phyloP scores from a whole-genome alignment of 148 eudicot species.

The Chenopodium album region DNA sequence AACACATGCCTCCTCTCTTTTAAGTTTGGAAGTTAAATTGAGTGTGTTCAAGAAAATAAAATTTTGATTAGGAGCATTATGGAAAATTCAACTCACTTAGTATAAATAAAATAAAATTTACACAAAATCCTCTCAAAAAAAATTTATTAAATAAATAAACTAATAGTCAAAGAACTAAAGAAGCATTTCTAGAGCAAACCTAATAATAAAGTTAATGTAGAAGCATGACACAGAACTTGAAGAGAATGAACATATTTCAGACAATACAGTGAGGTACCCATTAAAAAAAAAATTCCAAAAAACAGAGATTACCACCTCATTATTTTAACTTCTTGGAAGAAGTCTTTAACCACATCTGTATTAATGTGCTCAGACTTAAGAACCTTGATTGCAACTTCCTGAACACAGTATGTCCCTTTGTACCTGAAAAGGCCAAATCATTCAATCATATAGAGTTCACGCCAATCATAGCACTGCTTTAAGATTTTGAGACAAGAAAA shows the following conservation, averaged over 20 bases:
- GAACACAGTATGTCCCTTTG: constrained; percentile 64
- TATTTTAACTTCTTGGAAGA: constrained; percentile 78
- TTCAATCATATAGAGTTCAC: not conserved
- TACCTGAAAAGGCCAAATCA: constrained; percentile 45
- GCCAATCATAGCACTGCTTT: not conserved
- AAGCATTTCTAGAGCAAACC: not conserved
- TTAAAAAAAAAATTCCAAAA: not conserved
- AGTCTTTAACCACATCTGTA: constrained; percentile 61
- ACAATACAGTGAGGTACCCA: not conserved
- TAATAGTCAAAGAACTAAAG: not conserved
- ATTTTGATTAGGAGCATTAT: not conserved
- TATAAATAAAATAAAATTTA: not conserved
- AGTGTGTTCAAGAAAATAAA: not conserved
- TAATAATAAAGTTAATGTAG: not conserved
- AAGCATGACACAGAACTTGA: not conserved
- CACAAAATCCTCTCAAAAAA: not conserved
- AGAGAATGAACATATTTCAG: not conserved
- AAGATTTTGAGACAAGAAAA: constrained; percentile 12
- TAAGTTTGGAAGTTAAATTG: not conserved
- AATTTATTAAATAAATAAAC: no score
- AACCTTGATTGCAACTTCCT: constrained; percentile 79
- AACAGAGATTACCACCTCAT: constrained; percentile 51
- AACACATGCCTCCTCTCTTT: not conserved
- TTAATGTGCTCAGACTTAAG: constrained; percentile 54
- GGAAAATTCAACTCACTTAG: not conserved